Conservation (phyloP, 306 rosid genomes). For the Pyrus bretschneideri region DNA sequence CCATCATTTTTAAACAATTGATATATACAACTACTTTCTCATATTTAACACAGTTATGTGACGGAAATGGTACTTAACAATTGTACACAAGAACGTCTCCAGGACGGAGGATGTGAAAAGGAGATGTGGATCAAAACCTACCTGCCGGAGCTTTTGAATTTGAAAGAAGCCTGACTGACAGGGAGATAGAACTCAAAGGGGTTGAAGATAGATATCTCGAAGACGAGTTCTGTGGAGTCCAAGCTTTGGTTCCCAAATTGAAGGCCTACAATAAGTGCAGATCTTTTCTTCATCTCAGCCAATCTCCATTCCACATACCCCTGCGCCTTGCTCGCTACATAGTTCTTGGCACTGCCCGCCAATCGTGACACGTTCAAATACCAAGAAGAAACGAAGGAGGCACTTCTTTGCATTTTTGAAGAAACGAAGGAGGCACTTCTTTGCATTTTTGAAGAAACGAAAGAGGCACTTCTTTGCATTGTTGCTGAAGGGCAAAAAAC, state of each 20-base stretch:
- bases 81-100: no score
- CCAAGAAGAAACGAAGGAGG: background rate
- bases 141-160: constrained; percentile 4
- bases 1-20: background rate
- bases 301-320: background rate
- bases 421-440: background rate
- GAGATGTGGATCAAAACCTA: background rate
- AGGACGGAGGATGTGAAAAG: background rate
- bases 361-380: background rate
- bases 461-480: background rate
- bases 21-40: no score
- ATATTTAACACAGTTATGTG: no score
- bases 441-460: background rate
- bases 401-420: background rate
- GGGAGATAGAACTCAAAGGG: background rate
- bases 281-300: constrained; percentile 2
- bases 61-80: no score
- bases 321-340: background rate
- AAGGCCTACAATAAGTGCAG: constrained; percentile 5
- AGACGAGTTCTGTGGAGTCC: constrained; percentile 1
- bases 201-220: constrained; percentile 5
- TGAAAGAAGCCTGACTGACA: background rate
- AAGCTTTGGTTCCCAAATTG: background rate
- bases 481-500: no score
- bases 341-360: background rate